Base-by-base conservation (phyloP, 2,329 filamentous ascomycete genomes). In the Xylariaceae sp. region DNA sequence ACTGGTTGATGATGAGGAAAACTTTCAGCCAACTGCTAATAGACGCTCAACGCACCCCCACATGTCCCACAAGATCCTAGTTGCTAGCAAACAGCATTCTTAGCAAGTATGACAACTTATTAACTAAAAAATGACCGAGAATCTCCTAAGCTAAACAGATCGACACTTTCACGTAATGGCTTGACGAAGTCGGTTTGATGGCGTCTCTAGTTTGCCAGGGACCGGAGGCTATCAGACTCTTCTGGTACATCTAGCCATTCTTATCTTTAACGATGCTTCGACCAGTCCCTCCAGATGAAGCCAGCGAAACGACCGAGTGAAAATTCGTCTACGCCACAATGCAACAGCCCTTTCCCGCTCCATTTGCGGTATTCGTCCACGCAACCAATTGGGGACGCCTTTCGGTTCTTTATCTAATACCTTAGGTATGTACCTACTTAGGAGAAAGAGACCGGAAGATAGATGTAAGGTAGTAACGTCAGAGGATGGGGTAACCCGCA, bases 31-130 rank as follows among this genome's bases (percentile, higher is more conserved):
- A 23, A 26, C 39, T 28, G 41, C 61, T 55, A 61, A 61, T 63
- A 61, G 61, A 63, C 61, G 58, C 58, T 63, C 53, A 58, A 61
- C 21, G 19, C 11, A 23, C 37, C 46, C 57, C 53, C 43, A 57
- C 60, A 53, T 56, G 43, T n/a, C 37, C 43, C 24, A 19, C 39
- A 9, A 43, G 17, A 39, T 23, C 17, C 56, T 23, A 4, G 19
- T 43, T 51, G 21, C 23, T 23, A 51, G 46, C 26, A 26, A 29
- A 43, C 23, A 23, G 29, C 56, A 26, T 48, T 21, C 53, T 43
- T 19, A 44, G 21, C 41, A 44, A 58, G 14, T 26, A 50, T 48
- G 56, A 44, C 34, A 58, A 54, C 56, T 28, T 50, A 16, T 29
- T 37, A 34, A 47, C 47, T 16, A 39, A 26, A 28, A 48, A 28